Evolutionary conservation across 2,329 filamentous ascomycete genomes (phyloP).

Genomic region (Penicillium polonicum): DNA sequence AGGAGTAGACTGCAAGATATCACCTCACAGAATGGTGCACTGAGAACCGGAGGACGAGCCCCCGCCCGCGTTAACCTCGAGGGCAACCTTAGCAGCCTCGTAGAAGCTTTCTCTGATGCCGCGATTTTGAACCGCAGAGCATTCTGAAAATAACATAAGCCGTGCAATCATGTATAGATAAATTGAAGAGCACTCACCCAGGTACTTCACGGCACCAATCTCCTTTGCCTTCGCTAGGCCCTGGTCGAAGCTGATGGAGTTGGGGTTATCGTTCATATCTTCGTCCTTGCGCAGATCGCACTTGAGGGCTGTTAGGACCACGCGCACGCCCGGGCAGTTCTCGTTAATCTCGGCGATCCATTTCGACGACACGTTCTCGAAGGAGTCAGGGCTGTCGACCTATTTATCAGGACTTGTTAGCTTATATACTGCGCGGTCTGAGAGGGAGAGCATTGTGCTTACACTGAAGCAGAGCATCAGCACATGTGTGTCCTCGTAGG

Average conservation of each 20-base stretch:
- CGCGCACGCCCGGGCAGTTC: slow-evolving; percentile 92
- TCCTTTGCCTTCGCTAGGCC: slow-evolving; percentile 86
- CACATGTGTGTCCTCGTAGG: slow-evolving; percentile 95
- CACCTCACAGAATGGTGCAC: slow-evolving; percentile 39
- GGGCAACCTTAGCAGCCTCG: slow-evolving; percentile 89
- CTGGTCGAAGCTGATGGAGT: slow-evolving; percentile 78
- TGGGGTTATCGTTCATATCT: slow-evolving; percentile 64
- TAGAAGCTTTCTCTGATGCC: slow-evolving; percentile 99
- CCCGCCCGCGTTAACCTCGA: slow-evolving; percentile 52
- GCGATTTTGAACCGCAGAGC: slow-evolving; percentile 95
- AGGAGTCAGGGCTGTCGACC: slow-evolving; percentile 90
- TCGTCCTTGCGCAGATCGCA: slow-evolving; percentile 89
- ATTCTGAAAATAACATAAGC: slow-evolving; percentile 59
- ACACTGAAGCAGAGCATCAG: slow-evolving; percentile 98
- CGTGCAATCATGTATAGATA: not conserved
- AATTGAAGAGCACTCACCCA: slow-evolving; percentile 54
- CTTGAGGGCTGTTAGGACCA: slow-evolving; percentile 93
- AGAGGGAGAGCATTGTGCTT: slow-evolving; percentile 21
- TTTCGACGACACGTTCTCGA: slow-evolving; percentile 98
- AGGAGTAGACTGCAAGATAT: not conserved
- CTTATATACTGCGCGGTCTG: not conserved
- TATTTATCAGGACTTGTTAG: slow-evolving; percentile 25
- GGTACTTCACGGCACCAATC: slow-evolving; percentile 89
- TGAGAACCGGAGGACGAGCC: slow-evolving; percentile 32
- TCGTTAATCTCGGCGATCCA: slow-evolving; percentile 98